phyloP scores from a whole-genome alignment of 2,329 filamentous ascomycete genomes.

The Sporothrix protearum region DNA sequence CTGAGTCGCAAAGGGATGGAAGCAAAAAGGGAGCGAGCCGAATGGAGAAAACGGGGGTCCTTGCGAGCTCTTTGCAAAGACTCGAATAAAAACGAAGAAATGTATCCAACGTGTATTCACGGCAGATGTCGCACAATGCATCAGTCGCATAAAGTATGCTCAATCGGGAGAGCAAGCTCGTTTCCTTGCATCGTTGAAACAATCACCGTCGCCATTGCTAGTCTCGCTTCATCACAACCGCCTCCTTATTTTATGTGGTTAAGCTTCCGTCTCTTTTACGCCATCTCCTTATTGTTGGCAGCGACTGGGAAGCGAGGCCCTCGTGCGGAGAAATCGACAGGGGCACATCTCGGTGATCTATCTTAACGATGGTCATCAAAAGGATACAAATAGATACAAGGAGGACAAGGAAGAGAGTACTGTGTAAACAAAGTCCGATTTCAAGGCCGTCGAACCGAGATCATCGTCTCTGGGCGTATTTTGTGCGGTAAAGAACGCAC shows the following conservation, averaged over 20 bases:
- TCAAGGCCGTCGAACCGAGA: background rate
- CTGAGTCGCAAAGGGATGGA: background rate
- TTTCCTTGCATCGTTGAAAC: background rate
- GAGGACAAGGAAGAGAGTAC: background rate
- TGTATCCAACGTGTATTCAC: background rate
- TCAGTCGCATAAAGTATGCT: background rate
- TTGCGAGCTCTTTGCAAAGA: too few species aligned
- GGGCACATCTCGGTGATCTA: background rate
- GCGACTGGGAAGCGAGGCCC: conserved; percentile 6
- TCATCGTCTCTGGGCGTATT: background rate
- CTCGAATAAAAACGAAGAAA: too few species aligned
- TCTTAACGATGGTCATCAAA: background rate
- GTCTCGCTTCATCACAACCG: background rate
- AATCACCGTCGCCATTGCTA: background rate
- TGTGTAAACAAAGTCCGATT: conserved; percentile 6
- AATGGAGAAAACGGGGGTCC: conserved; percentile 6
- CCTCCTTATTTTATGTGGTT: background rate
- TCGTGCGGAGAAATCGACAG: conserved; percentile 13
- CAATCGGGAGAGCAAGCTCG: background rate
- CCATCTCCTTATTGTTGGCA: background rate
- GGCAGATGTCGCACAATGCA: background rate
- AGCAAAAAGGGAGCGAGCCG: background rate
- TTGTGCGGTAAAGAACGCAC: background rate
- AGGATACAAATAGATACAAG: background rate
- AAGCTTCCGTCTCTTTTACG: background rate